Percentiles rank a stretch among this genome's conserved stretches.
phyloP scores from a whole-genome alignment of 2,329 filamentous ascomycete species.

The Alternaria novae-zelandiae region DNA sequence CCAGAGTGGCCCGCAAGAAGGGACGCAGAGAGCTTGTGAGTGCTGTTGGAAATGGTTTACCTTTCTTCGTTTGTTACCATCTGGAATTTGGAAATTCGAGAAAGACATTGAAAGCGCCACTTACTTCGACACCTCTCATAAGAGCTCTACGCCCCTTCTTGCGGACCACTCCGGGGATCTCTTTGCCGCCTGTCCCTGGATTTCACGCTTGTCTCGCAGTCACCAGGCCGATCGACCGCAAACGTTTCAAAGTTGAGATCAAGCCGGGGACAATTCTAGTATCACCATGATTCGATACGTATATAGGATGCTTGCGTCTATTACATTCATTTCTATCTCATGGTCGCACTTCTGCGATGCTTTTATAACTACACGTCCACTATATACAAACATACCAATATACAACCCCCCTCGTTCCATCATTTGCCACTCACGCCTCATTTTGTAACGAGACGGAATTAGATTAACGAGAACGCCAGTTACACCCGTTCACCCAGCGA shows the following conservation, averaged over 20 bases:
- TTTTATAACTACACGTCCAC: background rate
- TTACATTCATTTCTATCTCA: background rate
- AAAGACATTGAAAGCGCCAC: background rate
- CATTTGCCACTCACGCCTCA: background rate
- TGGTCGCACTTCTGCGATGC: background rate
- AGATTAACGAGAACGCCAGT: background rate
- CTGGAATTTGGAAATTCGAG: background rate
- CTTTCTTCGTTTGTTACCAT: background rate
- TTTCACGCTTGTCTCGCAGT: background rate
- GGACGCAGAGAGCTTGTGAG: background rate
- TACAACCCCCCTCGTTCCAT: background rate
- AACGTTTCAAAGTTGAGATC: background rate
- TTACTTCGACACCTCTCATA: background rate
- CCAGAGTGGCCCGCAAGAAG: background rate
- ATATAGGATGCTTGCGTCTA: background rate
- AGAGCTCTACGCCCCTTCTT: background rate
- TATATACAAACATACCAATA: background rate
- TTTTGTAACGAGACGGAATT: background rate
- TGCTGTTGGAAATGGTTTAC: background rate
- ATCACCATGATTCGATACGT: background rate
- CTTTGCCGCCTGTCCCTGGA: background rate
- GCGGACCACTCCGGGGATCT: background rate
- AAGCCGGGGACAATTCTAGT: background rate
- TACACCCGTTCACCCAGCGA: background rate
- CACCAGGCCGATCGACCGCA: background rate